phyloP scores from a whole-genome alignment of 352 stramenopile genomes.

The Phytophthora parvispora region DNA sequence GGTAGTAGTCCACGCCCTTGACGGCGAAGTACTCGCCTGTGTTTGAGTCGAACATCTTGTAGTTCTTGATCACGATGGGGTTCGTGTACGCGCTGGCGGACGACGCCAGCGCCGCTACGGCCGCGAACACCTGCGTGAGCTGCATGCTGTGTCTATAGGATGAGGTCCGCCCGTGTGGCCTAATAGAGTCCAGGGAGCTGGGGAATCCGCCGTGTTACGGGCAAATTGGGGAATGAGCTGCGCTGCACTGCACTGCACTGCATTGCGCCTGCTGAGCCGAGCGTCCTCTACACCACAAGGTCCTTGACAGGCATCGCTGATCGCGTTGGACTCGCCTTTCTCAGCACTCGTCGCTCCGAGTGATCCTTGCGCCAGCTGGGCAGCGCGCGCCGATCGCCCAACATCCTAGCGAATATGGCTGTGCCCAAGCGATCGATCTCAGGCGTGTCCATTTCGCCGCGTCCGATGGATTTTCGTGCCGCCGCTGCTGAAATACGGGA shows the following conservation, averaged over 20 bases:
- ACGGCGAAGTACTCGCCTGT: slow-evolving; percentile 72
- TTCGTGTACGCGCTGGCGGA: slow-evolving; percentile 44
- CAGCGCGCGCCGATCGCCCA: slow-evolving; percentile 19
- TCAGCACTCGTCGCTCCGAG: slow-evolving; percentile 21
- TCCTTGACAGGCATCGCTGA: slow-evolving; percentile 14
- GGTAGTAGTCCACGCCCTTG: slow-evolving; percentile 84
- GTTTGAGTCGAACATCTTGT: slow-evolving; percentile 80
- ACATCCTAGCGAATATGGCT: neutral
- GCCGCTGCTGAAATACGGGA: slow-evolving; percentile 2
- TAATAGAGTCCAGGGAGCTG: neutral
- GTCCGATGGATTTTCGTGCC: slow-evolving; percentile 29
- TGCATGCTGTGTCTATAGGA: slow-evolving; percentile 23
- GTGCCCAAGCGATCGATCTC: slow-evolving; percentile 31
- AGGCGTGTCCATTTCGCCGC: slow-evolving; percentile 24
- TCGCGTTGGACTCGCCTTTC: slow-evolving; percentile 38
- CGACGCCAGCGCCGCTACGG: slow-evolving; percentile 21
- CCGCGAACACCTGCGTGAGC: slow-evolving; percentile 19
- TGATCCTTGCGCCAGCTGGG: slow-evolving; percentile 36
- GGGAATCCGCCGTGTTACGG: slow-evolving; percentile 20
- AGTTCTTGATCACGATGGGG: slow-evolving; percentile 60
- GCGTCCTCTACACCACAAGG: slow-evolving; percentile 13
- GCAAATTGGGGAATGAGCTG: slow-evolving; percentile 46
- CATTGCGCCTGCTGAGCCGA: slow-evolving; percentile 2
- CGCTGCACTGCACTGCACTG: neutral
- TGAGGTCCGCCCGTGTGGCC: neutral